These are phyloP conservation scores for Ceratocystiopsis brevicomis DNA, from an alignment of 2,329 filamentous ascomycete species.

Conservation along the genomic window DNA sequence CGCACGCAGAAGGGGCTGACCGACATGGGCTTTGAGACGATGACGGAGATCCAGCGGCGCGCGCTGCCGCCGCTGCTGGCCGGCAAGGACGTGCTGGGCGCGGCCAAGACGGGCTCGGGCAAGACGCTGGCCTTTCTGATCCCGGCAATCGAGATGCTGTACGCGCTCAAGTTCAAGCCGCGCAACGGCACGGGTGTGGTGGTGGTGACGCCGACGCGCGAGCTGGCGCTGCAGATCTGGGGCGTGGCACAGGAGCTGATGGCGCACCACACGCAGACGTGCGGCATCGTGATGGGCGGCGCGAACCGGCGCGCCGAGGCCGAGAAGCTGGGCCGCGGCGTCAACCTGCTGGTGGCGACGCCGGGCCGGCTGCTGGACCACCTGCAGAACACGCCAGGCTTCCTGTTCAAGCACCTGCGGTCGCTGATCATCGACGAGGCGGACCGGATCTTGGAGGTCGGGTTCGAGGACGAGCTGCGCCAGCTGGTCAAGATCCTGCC, in stretches of 20 bases:
- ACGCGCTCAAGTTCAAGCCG: conserved; percentile 80
- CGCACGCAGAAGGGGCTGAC: conserved; percentile 75
- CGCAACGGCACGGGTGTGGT: conserved; percentile 85
- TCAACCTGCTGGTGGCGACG: conserved; percentile 87
- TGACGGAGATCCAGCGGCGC: conserved; percentile 86
- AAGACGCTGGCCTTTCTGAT: conserved; percentile 91
- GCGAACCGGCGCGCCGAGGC: conserved; percentile 81
- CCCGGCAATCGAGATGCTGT: conserved; percentile 83
- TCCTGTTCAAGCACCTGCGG: conserved; percentile 82
- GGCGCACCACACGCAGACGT: conserved; percentile 82
- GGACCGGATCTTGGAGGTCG: conserved; percentile 87
- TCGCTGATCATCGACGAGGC: conserved; percentile 91
- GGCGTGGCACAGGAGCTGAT: conserved; percentile 86
- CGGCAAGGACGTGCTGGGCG: conserved; percentile 76
- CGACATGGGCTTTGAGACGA: conserved; percentile 83
- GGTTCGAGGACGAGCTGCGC: conserved; percentile 97
- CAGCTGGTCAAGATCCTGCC: conserved; percentile 91
- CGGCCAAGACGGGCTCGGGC: conserved; percentile 80
- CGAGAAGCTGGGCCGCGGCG: conserved; percentile 83
- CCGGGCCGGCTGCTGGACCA: conserved; percentile 87
- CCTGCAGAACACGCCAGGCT: conserved; percentile 75
- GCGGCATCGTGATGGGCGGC: conserved; percentile 58
- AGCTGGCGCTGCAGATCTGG: conserved; percentile 90
- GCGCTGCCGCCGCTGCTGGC: conserved; percentile 77
- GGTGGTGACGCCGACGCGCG: conserved; percentile 80